Base-by-base conservation (phyloP, 1,284 basidiomycete species). In the Singerocomus inundabilis region DNA sequence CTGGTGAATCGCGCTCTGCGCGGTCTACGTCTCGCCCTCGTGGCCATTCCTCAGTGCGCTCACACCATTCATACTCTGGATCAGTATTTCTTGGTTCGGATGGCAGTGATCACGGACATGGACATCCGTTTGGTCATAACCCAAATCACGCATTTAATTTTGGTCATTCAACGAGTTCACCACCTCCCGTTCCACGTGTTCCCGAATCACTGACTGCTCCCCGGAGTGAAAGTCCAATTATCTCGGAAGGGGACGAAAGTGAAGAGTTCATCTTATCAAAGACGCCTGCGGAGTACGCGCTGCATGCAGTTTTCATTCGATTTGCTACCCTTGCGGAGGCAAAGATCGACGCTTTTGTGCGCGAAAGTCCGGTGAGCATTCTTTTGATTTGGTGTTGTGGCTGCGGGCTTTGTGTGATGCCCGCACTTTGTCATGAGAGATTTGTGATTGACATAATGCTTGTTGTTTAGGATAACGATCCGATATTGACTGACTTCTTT, bases 221-320 rank as follows among this genome's bases (percentile, higher is more conserved):
- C 11, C 60, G 72, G 18, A 76, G 76, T 37, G 85, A 87, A 36
- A 77, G 78, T 4, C 76, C 77, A 4, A 67, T 72, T 3, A 57
- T 72, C 13, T 69, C 73, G 1, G 85, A 88, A n/a, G n/a, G n/a
- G 30, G 81, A 82, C 21, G 84, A 88, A 56, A 83, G 81, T 55
- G 76, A 85, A 36, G 54, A 59, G 21, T 71, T 78, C 11, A 76
- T 81, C 59, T 84, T 86, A 48, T 84, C 85, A 3, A 84, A 83
- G 60, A 91, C 87, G 11, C 92, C 92, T 0, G 85, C 85, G 0
- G 92, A 94, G 58, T 93, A 89, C 60, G 92, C 92, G 1, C 70
- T 95, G 30, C 87, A 92, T 61, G 88, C 91, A 0, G 79, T 94
- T 7, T 93, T 94, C 67, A 85, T 90, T 45, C 82, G 88, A 6